Evolutionary conservation across 1,284 basidiomycete species (phyloP).

Genomic region (Omphalotus olearius): DNA sequence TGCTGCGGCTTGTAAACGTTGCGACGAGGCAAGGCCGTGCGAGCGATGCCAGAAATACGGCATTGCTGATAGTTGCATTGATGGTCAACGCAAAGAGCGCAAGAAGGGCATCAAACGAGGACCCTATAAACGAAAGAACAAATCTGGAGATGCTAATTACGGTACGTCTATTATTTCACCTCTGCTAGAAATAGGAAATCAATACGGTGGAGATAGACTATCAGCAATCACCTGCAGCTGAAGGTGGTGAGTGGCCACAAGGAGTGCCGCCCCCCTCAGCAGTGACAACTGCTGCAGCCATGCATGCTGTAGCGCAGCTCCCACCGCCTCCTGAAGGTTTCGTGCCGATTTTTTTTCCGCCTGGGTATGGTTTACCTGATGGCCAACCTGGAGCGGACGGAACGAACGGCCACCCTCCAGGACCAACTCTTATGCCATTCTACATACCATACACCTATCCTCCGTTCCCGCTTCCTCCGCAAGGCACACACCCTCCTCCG

Average conservation of each 20-base stretch:
- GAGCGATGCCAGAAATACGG: slow-evolving; percentile 81
- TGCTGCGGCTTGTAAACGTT: slow-evolving; percentile 82
- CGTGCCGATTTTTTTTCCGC: slow-evolving; percentile 52
- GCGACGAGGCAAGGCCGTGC: slow-evolving; percentile 77
- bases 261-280: slow-evolving; percentile 19
- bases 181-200: not conserved
- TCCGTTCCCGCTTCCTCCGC: slow-evolving; percentile 25
- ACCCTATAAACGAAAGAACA: slow-evolving; percentile 78
- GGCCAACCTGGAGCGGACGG: slow-evolving; percentile 38
- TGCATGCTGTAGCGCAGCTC: slow-evolving; percentile 36
- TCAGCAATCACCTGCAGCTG: not conserved
- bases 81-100: slow-evolving; percentile 77
- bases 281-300: slow-evolving; percentile 29
- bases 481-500: slow-evolving; percentile 21
- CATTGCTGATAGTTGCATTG: slow-evolving; percentile 62
- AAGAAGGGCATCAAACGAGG: slow-evolving; percentile 86
- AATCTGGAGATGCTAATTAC: slow-evolving; percentile 25
- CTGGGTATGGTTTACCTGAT: slow-evolving; percentile 38
- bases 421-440: slow-evolving; percentile 41
- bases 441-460: slow-evolving; percentile 31
- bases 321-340: slow-evolving; percentile 44
- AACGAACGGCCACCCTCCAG: slow-evolving; percentile 30
- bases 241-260: slow-evolving; percentile 17
- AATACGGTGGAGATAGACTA: not conserved
- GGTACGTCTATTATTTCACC: not conserved